These are phyloP conservation scores for Xylariaceae sp. DNA, from an alignment of 2,329 filamentous ascomycete species.

Conservation along the genomic window DNA sequence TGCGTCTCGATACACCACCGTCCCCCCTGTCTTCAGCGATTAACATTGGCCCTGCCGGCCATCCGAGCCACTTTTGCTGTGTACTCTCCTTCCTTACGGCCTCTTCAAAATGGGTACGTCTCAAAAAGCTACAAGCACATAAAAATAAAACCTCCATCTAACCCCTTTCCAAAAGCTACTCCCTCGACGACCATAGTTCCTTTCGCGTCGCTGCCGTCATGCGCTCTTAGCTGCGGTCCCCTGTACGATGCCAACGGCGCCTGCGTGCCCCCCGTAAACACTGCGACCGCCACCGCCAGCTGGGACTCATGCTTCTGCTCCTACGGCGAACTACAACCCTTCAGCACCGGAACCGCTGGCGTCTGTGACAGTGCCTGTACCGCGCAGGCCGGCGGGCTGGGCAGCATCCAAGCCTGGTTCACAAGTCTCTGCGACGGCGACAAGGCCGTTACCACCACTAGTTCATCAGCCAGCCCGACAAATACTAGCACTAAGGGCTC, in stretches of 20 bases:
- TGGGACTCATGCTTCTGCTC: conserved; percentile 74
- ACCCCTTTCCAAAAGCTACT: too few relatives aligned
- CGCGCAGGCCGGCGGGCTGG: conserved; percentile 44
- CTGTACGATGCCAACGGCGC: conserved; percentile 68
- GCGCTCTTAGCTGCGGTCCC: conserved; percentile 54
- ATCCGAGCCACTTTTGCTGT: too few relatives aligned
- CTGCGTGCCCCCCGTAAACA: conserved; percentile 59
- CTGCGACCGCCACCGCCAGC: conserved; percentile 44
- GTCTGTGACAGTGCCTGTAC: conserved; percentile 62
- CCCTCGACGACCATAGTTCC: conserved; percentile 52
- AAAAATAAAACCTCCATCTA: too few relatives aligned
- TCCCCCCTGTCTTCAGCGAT: too few relatives aligned
- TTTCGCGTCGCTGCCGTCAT: conserved; percentile 57
- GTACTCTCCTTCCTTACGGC: too few relatives aligned
- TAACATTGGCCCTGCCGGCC: too few relatives aligned
- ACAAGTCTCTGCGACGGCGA: conserved; percentile 56
- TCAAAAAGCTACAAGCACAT: too few relatives aligned
- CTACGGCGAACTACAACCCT: conserved; percentile 53
- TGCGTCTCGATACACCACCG: too few relatives aligned
- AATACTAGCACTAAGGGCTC: conserved; percentile 23
- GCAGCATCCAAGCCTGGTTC: conserved; percentile 67
- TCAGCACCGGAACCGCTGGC: conserved; percentile 52
- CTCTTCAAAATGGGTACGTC: too few relatives aligned
- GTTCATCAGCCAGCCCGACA: conserved; percentile 21
- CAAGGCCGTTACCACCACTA: conserved; percentile 32